Conservation (phyloP, 2,329 filamentous ascomycete species). For the Aspergillus sp. region DNA sequence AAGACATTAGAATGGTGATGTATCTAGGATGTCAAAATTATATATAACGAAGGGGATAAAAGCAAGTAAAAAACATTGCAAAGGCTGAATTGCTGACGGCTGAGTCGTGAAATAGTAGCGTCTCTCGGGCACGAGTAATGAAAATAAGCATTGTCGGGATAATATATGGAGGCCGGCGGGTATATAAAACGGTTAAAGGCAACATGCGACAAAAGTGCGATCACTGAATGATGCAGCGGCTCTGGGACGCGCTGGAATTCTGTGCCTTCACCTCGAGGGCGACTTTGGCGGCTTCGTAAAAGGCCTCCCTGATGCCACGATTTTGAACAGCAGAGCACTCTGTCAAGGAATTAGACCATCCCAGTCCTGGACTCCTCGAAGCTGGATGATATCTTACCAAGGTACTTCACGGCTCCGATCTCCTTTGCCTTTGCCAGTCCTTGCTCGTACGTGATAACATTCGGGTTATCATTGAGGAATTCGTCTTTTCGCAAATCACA, state of each 20-base stretch:
- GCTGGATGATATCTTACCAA: slow-evolving; percentile 54
- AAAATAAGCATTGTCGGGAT: neutral
- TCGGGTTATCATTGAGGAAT: slow-evolving; percentile 64
- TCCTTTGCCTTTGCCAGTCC: slow-evolving; percentile 86
- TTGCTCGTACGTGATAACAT: slow-evolving; percentile 79
- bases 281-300: slow-evolving; percentile 94
- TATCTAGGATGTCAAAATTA: slow-evolving; percentile 13
- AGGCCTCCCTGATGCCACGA: slow-evolving; percentile 95
- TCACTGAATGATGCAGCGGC: slow-evolving; percentile 38
- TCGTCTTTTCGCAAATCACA: slow-evolving; percentile 89
- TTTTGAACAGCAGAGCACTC: slow-evolving; percentile 99
- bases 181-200: slow-evolving; percentile 16
- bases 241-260: slow-evolving; percentile 31
- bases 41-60: slow-evolving; percentile 21
- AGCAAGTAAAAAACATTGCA: neutral
- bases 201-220: neutral
- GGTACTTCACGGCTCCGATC: slow-evolving; percentile 89
- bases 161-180: slow-evolving; percentile 7
- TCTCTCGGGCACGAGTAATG: neutral
- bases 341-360: slow-evolving; percentile 28
- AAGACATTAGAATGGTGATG: slow-evolving; percentile 18
- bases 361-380: neutral
- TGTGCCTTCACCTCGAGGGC: slow-evolving; percentile 61
- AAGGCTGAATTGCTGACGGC: slow-evolving; percentile 14
- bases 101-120: slow-evolving; percentile 2